Evolutionary conservation across 2,329 filamentous ascomycete genomes (phyloP).

Genomic region (Colletotrichum sojae): DNA sequence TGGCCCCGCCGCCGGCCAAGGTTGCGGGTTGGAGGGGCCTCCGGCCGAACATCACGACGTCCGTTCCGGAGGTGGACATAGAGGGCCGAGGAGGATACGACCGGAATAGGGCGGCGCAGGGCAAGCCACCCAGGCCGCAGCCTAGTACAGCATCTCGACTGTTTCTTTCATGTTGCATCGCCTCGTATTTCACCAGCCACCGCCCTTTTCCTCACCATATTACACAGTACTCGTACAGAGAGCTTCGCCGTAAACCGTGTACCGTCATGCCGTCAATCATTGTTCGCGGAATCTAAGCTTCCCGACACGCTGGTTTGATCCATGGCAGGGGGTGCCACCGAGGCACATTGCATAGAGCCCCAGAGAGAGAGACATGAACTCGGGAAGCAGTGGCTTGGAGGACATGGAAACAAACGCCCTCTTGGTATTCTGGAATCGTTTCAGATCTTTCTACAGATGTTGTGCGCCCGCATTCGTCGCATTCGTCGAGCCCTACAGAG

Average conservation of each 20-base stretch:
- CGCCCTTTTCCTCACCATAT: not conserved
- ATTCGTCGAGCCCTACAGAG: not conserved
- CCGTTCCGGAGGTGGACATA: too few species aligned
- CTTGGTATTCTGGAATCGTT: conserved; percentile 6
- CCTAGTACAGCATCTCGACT: not conserved
- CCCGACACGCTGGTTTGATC: not conserved
- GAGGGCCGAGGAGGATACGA: too few species aligned
- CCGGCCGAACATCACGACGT: not conserved
- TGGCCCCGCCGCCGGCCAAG: not conserved
- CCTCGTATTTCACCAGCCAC: not conserved
- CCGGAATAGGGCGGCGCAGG: too few species aligned
- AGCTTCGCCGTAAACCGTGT: too few species aligned
- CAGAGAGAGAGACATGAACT: not conserved
- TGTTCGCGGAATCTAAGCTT: not conserved
- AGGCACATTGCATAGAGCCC: not conserved
- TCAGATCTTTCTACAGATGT: conserved; percentile 4
- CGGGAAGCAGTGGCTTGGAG: not conserved
- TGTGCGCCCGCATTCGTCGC: not conserved
- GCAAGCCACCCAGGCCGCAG: too few species aligned
- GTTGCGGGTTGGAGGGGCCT: not conserved
- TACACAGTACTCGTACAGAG: too few species aligned
- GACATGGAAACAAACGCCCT: not conserved
- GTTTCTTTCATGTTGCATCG: conserved; percentile 13
- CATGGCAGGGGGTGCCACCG: not conserved
- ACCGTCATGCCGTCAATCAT: not conserved